Percentiles rank a stretch among this genome's conserved stretches.
Evolutionary conservation across 1,139 yeast genomes (phyloP).

Genomic region (Taphrina pruni): DNA sequence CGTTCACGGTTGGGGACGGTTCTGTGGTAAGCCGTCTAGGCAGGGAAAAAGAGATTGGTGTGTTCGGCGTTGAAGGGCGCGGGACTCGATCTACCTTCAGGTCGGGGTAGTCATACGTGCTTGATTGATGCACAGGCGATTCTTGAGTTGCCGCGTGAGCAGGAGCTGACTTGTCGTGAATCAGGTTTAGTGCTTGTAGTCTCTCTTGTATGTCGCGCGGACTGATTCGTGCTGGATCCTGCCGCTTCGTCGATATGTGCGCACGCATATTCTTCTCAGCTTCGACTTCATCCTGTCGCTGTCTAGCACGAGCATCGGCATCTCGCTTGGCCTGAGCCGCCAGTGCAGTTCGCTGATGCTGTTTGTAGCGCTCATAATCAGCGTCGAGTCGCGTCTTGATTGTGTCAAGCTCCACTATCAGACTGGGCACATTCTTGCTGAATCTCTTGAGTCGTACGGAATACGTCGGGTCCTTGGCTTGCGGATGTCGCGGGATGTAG

Average conservation of each 20-base stretch:
- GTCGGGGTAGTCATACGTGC: conserved; percentile 9
- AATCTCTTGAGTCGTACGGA: conserved; percentile 6
- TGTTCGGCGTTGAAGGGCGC: neutral
- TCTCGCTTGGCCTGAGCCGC: conserved; percentile 3
- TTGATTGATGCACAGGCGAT: neutral
- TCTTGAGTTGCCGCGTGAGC: neutral
- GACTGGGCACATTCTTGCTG: conserved; percentile 1
- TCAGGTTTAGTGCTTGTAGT: conserved; percentile 7
- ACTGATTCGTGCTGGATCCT: neutral
- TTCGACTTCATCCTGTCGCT: neutral
- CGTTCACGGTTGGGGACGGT: neutral
- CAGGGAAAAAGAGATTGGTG: conserved; percentile 8
- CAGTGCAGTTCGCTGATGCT: neutral
- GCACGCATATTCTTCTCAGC: neutral
- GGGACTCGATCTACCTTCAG: neutral
- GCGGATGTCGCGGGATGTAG: conserved; percentile 36
- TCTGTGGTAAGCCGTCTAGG: conserved; percentile 1
- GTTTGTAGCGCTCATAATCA: conserved; percentile 6
- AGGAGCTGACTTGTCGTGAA: neutral
- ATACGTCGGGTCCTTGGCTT: conserved; percentile 28
- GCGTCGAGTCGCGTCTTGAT: conserved; percentile 20
- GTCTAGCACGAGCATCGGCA: conserved; percentile 6
- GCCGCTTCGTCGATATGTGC: neutral
- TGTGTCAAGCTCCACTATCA: conserved; percentile 11
- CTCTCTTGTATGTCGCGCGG: conserved; percentile 5